phyloP scores from a whole-genome alignment of 495 filamentous ascomycete species.

The Lichina pygmaea region DNA sequence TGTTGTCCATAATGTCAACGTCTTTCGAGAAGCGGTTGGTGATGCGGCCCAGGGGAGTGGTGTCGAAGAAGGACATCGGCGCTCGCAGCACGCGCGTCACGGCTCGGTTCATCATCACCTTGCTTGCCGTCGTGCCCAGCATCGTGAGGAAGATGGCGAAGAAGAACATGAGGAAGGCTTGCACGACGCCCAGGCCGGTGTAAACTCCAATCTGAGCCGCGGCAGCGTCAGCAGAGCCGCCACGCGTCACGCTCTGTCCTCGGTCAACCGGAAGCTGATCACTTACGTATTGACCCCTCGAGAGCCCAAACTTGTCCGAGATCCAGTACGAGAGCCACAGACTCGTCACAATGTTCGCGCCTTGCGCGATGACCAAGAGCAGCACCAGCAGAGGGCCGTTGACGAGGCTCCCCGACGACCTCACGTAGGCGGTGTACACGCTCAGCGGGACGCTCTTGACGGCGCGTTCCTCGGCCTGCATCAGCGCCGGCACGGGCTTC shows the following conservation, averaged over 20 bases:
- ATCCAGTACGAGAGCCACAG: constrained; percentile 93
- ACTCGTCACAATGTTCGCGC: constrained; percentile 60
- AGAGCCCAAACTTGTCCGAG: constrained; percentile 37
- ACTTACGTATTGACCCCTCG: constrained; percentile 31
- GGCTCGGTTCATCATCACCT: constrained; percentile 59
- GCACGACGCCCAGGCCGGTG: constrained; percentile 40
- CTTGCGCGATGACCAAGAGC: constrained; percentile 44
- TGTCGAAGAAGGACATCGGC: constrained; percentile 95
- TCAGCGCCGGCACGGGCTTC: constrained; percentile 36
- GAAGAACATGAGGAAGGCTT: constrained; percentile 57
- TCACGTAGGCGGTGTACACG: constrained; percentile 58
- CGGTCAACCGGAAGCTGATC: background rate
- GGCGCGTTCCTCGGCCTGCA: constrained; percentile 78
- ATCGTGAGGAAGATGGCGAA: constrained; percentile 43
- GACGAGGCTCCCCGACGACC: constrained; percentile 49
- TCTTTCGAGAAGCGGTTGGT: constrained; percentile 94
- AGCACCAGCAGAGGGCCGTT: constrained; percentile 36
- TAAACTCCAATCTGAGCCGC: constrained; percentile 45
- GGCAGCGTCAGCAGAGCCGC: background rate
- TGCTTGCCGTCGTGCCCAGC: constrained; percentile 54
- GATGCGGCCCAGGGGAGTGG: constrained; percentile 84
- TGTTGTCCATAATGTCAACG: constrained; percentile 89
- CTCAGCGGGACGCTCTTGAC: constrained; percentile 59
- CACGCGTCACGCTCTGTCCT: background rate
- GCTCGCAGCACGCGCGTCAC: constrained; percentile 60